phyloP scores from a whole-genome alignment of 768 basidiomycete genomes.

The Boletus rubropictus region DNA sequence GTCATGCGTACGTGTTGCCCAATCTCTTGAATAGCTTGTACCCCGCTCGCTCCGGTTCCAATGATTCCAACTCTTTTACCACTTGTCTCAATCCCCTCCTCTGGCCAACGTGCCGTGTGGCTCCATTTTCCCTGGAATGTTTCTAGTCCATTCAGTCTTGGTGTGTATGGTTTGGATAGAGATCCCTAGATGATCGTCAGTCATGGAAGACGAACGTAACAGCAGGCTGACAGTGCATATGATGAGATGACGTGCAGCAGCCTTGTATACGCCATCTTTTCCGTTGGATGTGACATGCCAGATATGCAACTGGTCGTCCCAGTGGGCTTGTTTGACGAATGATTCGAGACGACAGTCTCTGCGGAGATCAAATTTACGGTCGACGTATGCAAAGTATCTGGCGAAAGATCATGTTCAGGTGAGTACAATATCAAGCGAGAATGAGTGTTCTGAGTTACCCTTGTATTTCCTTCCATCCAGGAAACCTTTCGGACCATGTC shows the following conservation, averaged over 20 bases:
- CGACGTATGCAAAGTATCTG: slow-evolving; percentile 16
- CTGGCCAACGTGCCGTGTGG: slow-evolving; percentile 14
- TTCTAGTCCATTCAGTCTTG: slow-evolving; percentile 6
- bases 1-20: slow-evolving; percentile 3
- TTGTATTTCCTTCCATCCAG: slow-evolving; percentile 10
- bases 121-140: slow-evolving; percentile 5
- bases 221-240: slow-evolving; percentile 7
- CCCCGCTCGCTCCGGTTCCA: slow-evolving; percentile 14
- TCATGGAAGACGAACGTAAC: background rate
- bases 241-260: slow-evolving; percentile 8
- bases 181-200: slow-evolving; percentile 2
- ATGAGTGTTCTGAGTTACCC: background rate
- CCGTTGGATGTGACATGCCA: slow-evolving; percentile 6
- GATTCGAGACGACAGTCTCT: slow-evolving; percentile 14
- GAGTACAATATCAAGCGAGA: background rate
- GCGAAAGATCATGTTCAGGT: background rate
- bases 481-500: slow-evolving; percentile 13
- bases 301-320: slow-evolving; percentile 8
- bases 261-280: slow-evolving; percentile 12
- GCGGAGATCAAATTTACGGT: slow-evolving; percentile 6
- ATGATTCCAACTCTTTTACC: slow-evolving; percentile 16
- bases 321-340: slow-evolving; percentile 6
- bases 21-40: slow-evolving; percentile 14
- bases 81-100: slow-evolving; percentile 9
- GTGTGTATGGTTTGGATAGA: slow-evolving; percentile 10